Evolutionary conservation across 1,139 yeast species (phyloP).

Genomic region (Pichia inconspicua): DNA sequence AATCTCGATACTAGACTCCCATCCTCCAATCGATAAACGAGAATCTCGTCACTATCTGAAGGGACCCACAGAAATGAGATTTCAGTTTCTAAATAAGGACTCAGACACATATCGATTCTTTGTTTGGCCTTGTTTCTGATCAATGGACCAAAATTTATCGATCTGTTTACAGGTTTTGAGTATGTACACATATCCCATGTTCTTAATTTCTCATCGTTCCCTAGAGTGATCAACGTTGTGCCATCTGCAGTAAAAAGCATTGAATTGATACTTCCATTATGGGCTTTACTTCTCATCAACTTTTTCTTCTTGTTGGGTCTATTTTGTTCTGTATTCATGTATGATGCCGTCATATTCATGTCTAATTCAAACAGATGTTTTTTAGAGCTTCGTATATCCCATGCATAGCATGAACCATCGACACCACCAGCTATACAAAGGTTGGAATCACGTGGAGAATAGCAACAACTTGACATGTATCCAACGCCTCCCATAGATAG

Average conservation of each 20-base stretch:
- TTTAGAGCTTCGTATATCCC: constrained; percentile 71
- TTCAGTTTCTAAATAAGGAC: constrained; percentile 40
- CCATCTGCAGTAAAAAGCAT: constrained; percentile 64
- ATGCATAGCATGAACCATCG: constrained; percentile 58
- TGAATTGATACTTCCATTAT: constrained; percentile 70
- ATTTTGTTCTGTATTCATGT: constrained; percentile 23
- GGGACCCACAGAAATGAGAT: constrained; percentile 59
- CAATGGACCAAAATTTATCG: constrained; percentile 72
- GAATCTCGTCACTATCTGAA: constrained; percentile 72
- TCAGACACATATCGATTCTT: constrained; percentile 38
- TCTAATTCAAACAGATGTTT: constrained; percentile 60
- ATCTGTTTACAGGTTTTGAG: constrained; percentile 47
- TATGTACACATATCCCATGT: constrained; percentile 60
- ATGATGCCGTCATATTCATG: constrained; percentile 22
- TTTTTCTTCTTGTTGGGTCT: constrained; percentile 18
- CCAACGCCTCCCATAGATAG: constrained; percentile 24
- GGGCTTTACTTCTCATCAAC: constrained; percentile 41
- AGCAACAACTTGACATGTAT: constrained; percentile 28
- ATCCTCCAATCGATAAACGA: constrained; percentile 52
- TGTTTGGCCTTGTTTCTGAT: constrained; percentile 58
- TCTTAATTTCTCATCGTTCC: constrained; percentile 68
- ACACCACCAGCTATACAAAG: constrained; percentile 69
- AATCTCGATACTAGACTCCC: constrained; percentile 54
- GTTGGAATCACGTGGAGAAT: constrained; percentile 65
- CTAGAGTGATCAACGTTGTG: constrained; percentile 50